Conservation (phyloP, 345 rosid genomes). For the Hirschfeldia incana region DNA sequence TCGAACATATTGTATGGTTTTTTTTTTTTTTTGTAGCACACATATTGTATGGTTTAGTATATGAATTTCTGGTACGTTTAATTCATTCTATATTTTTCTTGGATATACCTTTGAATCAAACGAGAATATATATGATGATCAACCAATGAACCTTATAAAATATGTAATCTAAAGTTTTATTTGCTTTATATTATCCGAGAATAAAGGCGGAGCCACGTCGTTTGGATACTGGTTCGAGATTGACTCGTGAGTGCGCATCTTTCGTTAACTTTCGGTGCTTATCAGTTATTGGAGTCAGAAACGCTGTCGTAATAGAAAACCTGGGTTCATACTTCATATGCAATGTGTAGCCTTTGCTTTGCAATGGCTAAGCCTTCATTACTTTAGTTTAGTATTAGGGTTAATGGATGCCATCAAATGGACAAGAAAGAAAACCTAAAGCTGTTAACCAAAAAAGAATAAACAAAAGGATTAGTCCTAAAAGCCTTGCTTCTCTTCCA, state of each 20-base stretch:
- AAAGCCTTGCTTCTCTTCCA: background rate
- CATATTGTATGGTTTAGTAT: background rate
- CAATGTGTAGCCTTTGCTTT: background rate
- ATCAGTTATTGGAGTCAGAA: background rate
- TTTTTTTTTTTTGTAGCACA: no score
- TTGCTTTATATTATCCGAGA: background rate
- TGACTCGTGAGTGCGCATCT: background rate
- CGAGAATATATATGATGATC: background rate
- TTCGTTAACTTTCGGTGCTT: background rate
- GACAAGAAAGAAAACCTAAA: background rate
- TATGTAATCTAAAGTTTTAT: background rate
- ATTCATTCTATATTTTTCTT: background rate
- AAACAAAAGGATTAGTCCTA: background rate
- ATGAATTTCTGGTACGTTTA: background rate
- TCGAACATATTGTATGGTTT: conserved; percentile 3
- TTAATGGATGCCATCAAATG: background rate
- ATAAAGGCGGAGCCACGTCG: background rate
- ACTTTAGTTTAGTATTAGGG: background rate
- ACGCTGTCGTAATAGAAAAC: background rate
- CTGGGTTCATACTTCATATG: background rate
- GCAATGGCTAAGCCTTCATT: background rate
- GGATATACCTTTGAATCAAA: background rate
- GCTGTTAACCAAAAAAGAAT: background rate
- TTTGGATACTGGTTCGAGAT: background rate
- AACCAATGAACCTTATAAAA: background rate